Evolutionary conservation across 148 eudicot genomes (phyloP).

Genomic region (Pouteria glomerata): DNA sequence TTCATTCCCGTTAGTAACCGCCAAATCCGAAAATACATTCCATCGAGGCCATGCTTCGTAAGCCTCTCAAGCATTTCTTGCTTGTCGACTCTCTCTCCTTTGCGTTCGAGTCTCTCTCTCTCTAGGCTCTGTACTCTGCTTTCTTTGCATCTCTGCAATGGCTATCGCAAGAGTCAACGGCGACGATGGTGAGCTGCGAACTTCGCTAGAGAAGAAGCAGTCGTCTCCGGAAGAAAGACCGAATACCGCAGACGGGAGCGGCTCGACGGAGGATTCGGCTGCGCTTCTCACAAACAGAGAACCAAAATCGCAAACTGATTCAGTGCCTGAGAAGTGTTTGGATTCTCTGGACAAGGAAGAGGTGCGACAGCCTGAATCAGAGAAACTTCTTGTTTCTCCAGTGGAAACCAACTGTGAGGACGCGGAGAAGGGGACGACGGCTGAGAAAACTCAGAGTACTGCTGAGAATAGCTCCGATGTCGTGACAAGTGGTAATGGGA

Average conservation of each 20-base stretch:
- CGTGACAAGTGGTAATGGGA: not conserved
- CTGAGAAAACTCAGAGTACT: not conserved
- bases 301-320: not conserved
- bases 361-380: not conserved
- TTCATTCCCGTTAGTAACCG: conserved; percentile 1
- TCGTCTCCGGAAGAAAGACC: not conserved
- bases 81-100: not conserved
- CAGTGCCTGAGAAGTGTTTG: not conserved
- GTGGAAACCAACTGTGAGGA: not conserved
- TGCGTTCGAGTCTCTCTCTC: not conserved
- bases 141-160: not conserved
- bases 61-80: not conserved
- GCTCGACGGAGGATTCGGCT: not conserved
- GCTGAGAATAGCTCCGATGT: not conserved
- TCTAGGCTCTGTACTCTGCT: not conserved
- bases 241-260: not conserved
- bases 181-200: not conserved
- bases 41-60: not conserved
- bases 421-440: not conserved
- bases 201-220: not conserved
- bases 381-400: not conserved
- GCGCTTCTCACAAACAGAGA: not conserved
- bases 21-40: not conserved
- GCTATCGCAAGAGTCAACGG: not conserved
- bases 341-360: not conserved